Evolutionary conservation across 148 eudicot genomes (phyloP), one percentile per base, ranked within the genome.

Genomic region (Spergularia marina): DNA sequence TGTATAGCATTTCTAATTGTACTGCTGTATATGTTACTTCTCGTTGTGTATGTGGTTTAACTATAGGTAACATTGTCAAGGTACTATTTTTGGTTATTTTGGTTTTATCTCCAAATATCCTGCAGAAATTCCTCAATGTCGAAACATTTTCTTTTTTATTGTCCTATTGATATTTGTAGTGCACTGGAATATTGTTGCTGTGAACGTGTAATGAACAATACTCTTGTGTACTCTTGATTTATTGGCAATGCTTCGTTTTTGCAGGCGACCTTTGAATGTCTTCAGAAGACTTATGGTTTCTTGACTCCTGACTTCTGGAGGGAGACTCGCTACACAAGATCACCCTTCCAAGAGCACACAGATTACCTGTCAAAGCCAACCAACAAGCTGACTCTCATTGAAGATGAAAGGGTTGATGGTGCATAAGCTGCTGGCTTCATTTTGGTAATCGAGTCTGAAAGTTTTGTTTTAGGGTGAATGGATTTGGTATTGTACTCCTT

Each of bases 201-300:
- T 1, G 2, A 30, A 30, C 36, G 0, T 30, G 36, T 30, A 30
- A 30, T 30, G 36, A 30, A 2, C 36, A 3, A 30, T 30, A 30
- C 36, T 23, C 25, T 2, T 30, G 36, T 30, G 36, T 30, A 30
- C 36, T 0, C 36, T 30, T 30, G 36, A 30, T 30, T 30, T 30
- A 30, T 0, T 30, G 36, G 36, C 36, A 30, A 0, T 30, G 36
- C 25, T 59, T 21, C 1, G 36, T 59, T 10, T 39, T 40, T 16
- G 71, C 71, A 68, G 71, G 71, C 71, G 12, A 68, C 71, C 55
- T 68, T 68, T 68, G 71, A 68, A 55, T 68, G 71, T 49, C 30
- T 68, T 16, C 11, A 49, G 56, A 68, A 68, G 71, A 68, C 71
- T 20, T 68, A 68, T 14, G 71, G 71, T 8, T 68, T 68, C 56